Conservation (phyloP, 2,329 filamentous ascomycete genomes). For the Teratosphaeria destructans region DNA sequence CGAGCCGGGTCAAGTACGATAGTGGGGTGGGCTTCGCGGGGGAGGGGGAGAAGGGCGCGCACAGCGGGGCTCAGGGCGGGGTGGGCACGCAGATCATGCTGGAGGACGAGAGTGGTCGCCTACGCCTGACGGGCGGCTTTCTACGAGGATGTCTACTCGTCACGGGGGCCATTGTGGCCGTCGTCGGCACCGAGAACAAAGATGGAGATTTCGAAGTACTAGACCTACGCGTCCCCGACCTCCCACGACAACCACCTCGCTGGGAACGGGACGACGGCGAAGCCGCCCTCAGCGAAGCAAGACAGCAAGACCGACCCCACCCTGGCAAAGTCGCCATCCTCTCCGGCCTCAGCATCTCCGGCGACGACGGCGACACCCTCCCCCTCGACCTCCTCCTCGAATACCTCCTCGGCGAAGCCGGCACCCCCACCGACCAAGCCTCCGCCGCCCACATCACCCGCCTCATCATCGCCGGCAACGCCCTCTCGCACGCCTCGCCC, state of each 20-base stretch:
- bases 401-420: constrained; percentile 74
- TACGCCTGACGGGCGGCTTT: constrained; percentile 63
- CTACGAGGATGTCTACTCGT: constrained; percentile 64
- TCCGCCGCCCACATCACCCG: constrained; percentile 61
- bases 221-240: constrained; percentile 77
- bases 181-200: constrained; percentile 84
- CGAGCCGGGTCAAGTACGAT: constrained; percentile 53
- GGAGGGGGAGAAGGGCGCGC: constrained; percentile 5
- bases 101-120: constrained; percentile 87
- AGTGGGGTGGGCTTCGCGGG: not conserved
- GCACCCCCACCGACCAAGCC: constrained; percentile 50
- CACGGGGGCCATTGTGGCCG: constrained; percentile 88
- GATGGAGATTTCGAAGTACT: constrained; percentile 89
- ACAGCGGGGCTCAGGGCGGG: constrained; percentile 3
- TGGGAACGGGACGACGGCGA: constrained; percentile 57
- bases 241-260: constrained; percentile 69
- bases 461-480: constrained; percentile 86
- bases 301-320: constrained; percentile 33
- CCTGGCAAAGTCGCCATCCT: constrained; percentile 72
- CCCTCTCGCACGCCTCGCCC: constrained; percentile 47
- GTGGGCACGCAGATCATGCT: constrained; percentile 56
- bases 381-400: constrained; percentile 71
- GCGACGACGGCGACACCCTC: constrained; percentile 57
- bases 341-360: constrained; percentile 77
- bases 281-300: constrained; percentile 13